Evolutionary conservation across 805 yeast species (phyloP), one percentile per base, ranked within the genome.

Genomic region (Pichia kluyveri): DNA sequence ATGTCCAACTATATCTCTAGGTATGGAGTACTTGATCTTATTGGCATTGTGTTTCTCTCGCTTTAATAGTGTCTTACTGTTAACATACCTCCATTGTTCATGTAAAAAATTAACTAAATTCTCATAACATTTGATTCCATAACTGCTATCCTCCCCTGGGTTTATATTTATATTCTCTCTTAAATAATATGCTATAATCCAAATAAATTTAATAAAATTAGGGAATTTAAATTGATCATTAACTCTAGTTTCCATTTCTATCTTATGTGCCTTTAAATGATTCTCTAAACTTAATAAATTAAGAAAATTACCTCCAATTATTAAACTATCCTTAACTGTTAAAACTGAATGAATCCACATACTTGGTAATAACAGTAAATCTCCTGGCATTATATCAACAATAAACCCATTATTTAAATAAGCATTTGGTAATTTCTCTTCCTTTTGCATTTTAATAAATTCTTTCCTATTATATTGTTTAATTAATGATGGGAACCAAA

Each of bases 261-360:
- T 70, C 9, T 73, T 68, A 46, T 75, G 76, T 9, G 87, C 74
- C 43, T 68, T 69, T 38, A 86, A 59, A 59, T 89, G 95, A 53
- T 73, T 81, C 19, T 70, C 68, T 52, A 87, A 65, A 56, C 82
- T 82, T 47, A 77, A 65, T 39, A 79, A 60, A 0, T 95, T 86
- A 28, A 89, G 67, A 60, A 82, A 89, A 61, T 89, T 89, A 0
- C 97, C 97, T 3, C 96, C 96, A 47, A 89, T 76, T 3, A 89
- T 88, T 2, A 88, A 66, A 0, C 95, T 77, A 60, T 89, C 96
- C 15, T 69, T 67, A 0, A 95, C 91, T 0, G 96, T 88, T 58
- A 79, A 79, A 0, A 89, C 97, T 0, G 93, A 81, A 63, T 89
- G 96, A 44, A 89, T 88, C 95, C 96, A 89, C 0, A 96, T 96